Conservation (phyloP, 495 filamentous ascomycete species). For the Aspergillus indologenus region DNA sequence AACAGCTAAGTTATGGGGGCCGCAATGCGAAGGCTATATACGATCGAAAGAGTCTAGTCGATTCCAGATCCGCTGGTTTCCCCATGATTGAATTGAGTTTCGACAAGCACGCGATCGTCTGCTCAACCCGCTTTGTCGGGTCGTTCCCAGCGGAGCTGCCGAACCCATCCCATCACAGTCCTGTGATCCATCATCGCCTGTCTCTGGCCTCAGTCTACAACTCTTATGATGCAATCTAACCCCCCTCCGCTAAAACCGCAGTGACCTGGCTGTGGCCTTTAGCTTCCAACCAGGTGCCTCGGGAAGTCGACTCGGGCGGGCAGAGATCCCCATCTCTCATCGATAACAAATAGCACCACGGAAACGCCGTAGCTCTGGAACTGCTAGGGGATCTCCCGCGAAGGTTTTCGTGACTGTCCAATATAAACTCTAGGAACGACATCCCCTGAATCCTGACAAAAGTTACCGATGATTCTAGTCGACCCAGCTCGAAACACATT, state of each 20-base stretch:
- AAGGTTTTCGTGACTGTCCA: conserved; percentile 31
- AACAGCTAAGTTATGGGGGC: background rate
- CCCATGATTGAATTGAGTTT: conserved; percentile 36
- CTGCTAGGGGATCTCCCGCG: conserved; percentile 46
- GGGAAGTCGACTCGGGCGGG: background rate
- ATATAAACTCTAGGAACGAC: conserved; percentile 27
- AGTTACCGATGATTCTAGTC: conserved; percentile 26
- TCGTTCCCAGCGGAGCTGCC: conserved; percentile 7
- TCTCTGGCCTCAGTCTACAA: background rate
- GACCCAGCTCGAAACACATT: conserved; percentile 16
- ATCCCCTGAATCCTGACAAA: conserved; percentile 22
- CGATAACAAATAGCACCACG: conserved; percentile 4
- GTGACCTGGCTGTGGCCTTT: background rate
- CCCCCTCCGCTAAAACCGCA: background rate
- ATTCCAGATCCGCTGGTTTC: conserved; percentile 1
- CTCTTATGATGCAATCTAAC: background rate
- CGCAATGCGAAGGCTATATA: background rate
- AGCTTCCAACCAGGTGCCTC: background rate
- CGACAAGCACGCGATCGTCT: conserved; percentile 36
- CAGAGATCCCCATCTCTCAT: background rate
- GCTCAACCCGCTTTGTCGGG: conserved; percentile 35
- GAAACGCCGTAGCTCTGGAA: conserved; percentile 26
- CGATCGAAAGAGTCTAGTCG: background rate
- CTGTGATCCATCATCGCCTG: conserved; percentile 4
- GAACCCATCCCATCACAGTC: conserved; percentile 11